A percentile compares a stretch with the other conserved stretches of the same genome.
These are phyloP conservation scores for Corylus heterophylla DNA, from an alignment of 306 rosid species.

Conservation along the genomic window DNA sequence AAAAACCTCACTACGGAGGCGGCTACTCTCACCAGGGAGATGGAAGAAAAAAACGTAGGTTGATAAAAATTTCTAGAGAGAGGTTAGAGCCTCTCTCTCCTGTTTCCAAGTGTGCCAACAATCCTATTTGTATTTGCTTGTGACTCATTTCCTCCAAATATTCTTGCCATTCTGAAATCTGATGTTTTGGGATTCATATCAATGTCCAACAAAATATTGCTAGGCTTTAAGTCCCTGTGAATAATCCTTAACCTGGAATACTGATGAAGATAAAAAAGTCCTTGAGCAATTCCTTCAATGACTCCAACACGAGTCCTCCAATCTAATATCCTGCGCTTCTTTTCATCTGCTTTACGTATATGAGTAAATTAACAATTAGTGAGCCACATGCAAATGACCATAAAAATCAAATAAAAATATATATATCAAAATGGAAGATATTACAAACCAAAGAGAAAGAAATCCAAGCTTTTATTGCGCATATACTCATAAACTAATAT, in stretches of 20 bases:
- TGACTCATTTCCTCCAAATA: constrained; percentile 23
- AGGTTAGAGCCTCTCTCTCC: too few species aligned
- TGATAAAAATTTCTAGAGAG: too few species aligned
- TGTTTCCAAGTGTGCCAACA: too few species aligned
- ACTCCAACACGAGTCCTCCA: constrained; percentile 26
- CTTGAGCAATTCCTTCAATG: constrained; percentile 28
- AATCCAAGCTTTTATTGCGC: constrained; percentile 39
- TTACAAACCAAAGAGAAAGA: constrained; percentile 32
- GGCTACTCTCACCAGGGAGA: too few species aligned
- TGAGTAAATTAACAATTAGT: not conserved
- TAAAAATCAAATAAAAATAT: not conserved
- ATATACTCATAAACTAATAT: constrained; percentile 32
- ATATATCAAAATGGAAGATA: not conserved
- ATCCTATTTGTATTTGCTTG: too few species aligned
- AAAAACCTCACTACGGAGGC: too few species aligned
- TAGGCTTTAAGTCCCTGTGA: constrained; percentile 33
- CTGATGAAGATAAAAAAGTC: constrained; percentile 32
- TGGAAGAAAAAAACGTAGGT: too few species aligned
- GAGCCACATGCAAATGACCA: not conserved
- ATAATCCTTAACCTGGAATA: constrained; percentile 35
- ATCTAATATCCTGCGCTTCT: constrained; percentile 12
- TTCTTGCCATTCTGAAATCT: constrained; percentile 37
- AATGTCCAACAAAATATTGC: constrained; percentile 30
- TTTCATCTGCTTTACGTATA: constrained; percentile 13
- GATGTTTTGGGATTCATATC: constrained; percentile 38